Evolutionary conservation across 202 grass and related monocot genomes (phyloP).

Genomic region (Cymbopogon flexuosus): DNA sequence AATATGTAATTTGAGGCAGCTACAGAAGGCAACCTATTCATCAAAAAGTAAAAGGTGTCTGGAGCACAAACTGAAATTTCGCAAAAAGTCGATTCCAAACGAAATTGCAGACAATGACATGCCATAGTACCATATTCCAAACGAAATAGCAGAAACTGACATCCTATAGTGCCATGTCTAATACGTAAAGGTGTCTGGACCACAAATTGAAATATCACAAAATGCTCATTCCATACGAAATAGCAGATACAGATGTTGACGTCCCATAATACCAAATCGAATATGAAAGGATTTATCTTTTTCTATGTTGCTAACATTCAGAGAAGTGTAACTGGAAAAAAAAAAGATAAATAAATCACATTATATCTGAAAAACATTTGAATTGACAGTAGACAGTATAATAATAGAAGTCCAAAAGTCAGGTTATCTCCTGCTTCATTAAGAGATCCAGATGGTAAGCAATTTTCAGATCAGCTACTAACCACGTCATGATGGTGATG

Average conservation of each 20-base stretch:
- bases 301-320: not conserved
- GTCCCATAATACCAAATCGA: not conserved
- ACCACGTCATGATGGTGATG: not conserved
- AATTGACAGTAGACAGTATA: not conserved
- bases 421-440: not conserved
- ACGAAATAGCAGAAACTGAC: not conserved
- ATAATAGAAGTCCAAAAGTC: not conserved
- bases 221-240: not conserved
- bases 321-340: not conserved
- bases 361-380: not conserved
- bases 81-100: not conserved
- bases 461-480: not conserved
- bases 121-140: not conserved
- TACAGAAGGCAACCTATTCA: not conserved
- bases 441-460: not conserved
- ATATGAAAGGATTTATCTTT: not conserved
- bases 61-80: not conserved
- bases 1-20: not conserved
- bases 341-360: not conserved
- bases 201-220: not conserved
- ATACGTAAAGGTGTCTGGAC: not conserved
- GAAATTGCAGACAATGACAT: not conserved
- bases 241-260: not conserved
- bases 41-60: not conserved
- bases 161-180: not conserved